A percentile compares a stretch with the other conserved stretches of the same genome.
Conservation (phyloP, 2,329 filamentous ascomycete genomes). For the Alternaria atra region DNA sequence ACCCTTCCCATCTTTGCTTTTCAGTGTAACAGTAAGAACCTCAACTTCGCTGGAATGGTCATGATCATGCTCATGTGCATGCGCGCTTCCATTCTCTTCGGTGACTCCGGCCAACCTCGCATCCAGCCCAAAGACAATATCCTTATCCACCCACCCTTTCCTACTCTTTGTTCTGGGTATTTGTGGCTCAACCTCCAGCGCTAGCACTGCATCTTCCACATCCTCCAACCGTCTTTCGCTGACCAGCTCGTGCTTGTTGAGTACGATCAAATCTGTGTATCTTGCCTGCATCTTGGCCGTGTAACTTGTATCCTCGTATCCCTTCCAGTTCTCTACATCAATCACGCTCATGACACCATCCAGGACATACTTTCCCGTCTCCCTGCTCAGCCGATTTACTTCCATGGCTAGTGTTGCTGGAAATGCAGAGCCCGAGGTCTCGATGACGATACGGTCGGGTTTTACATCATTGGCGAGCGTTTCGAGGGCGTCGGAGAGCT, state of each 20-base stretch:
- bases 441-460: constrained; percentile 90
- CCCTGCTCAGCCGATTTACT: constrained; percentile 79
- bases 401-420: constrained; percentile 91
- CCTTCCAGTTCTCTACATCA: constrained; percentile 94
- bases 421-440: constrained; percentile 85
- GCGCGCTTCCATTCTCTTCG: constrained; percentile 55
- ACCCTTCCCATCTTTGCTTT: constrained; percentile 59
- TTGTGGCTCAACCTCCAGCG: constrained; percentile 77
- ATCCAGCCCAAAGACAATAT: constrained; percentile 87
- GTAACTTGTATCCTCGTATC: constrained; percentile 89
- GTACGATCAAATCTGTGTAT: constrained; percentile 89
- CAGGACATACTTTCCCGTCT: constrained; percentile 74
- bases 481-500: constrained; percentile 80
- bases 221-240: constrained; percentile 78
- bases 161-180: constrained; percentile 86
- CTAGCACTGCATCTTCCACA: constrained; percentile 79
- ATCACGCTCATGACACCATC: constrained; percentile 91
- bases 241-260: constrained; percentile 90
- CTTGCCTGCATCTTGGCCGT: constrained; percentile 87
- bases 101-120: constrained; percentile 71
- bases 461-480: constrained; percentile 69
- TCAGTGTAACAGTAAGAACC: constrained; percentile 81
- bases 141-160: constrained; percentile 78
- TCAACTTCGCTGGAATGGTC: constrained; percentile 86
- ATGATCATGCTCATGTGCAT: constrained; percentile 57